Base-by-base conservation (phyloP, 352 stramenopile genomes). In the Thalassiosira sp. region DNA sequence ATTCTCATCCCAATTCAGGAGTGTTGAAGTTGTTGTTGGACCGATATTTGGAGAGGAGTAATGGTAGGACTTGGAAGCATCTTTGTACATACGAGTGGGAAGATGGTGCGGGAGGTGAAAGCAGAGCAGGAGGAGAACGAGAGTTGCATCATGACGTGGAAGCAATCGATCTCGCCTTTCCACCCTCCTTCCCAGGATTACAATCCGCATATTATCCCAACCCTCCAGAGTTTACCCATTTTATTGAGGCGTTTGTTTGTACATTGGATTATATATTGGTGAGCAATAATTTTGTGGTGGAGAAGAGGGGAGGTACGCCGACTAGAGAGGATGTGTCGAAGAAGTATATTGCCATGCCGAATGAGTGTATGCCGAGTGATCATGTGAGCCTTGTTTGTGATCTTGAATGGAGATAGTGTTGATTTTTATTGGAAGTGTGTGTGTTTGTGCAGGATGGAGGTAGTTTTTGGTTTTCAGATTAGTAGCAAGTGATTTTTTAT, bases 211-310 rank as follows among this genome's bases (percentile, higher is more conserved):
- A n/a, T n/a, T n/a, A 81, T 65, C 31, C 63, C 24, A 60, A 65
- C 15, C 57, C 60, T 18, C 81, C 81, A 11, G 48, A 76, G 5
- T 89, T 88, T 48, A 89, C 84, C 11, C 79, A 90, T 62, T 90
- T 72, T 15, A 65, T 72, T 16, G 65, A 87, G 13, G 56, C 65
- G 18, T 90, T 89, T 60, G 22, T 66, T 24, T 74, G 61, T 18
- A 86, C 79, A 8, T 62, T 89, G 20, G 84, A 90, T 62, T 88
- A 90, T 33, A 83, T 90, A 42, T 64, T 88, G 28, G 49, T 74
- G 27, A 77, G 54, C 24, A 22, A 67, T 22, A 56, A 49, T 54
- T 73, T 62, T 40, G 40, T 61, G n/a, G n/a, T 78, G 6, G 52
- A 57, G 10, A 51, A 35, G 18, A 70, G 24, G 18, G 82, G 65